Conservation (phyloP, 2,329 filamentous ascomycete species). For the Tolypocladium tundrense region DNA sequence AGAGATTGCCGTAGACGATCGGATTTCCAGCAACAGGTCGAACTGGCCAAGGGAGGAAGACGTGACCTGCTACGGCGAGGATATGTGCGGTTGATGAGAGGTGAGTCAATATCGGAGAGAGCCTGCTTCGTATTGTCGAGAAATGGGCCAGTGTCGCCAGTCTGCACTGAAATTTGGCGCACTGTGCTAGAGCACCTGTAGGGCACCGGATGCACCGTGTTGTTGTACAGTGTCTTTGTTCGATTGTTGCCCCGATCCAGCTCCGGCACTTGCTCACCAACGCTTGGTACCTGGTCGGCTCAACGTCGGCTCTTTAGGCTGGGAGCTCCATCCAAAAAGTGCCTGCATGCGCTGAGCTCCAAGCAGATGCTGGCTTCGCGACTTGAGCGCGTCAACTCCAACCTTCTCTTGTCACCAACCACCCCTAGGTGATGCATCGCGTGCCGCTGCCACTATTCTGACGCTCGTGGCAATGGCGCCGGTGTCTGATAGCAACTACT, state of each 20-base stretch:
- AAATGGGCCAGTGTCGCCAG: background rate
- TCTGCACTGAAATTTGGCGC: background rate
- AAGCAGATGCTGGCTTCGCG: slow-evolving; percentile 10
- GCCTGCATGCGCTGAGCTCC: background rate
- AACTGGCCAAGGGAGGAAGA: background rate
- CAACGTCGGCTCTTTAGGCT: slow-evolving; percentile 11
- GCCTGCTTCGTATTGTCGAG: background rate
- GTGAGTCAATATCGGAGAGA: background rate
- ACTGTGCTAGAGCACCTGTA: background rate
- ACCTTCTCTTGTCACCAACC: slow-evolving; percentile 12
- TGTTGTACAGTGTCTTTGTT: background rate
- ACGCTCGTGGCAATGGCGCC: slow-evolving; percentile 58
- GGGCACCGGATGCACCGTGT: background rate
- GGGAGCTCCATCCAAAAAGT: slow-evolving; percentile 20
- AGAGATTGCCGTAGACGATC: background rate
- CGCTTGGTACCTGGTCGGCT: slow-evolving; percentile 8
- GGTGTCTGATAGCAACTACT: slow-evolving; percentile 60
- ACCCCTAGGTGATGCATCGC: slow-evolving; percentile 26
- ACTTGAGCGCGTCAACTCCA: slow-evolving; percentile 22
- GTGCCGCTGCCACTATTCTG: slow-evolving; percentile 29
- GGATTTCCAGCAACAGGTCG: background rate
- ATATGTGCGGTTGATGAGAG: slow-evolving; percentile 8
- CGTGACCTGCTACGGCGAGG: background rate
- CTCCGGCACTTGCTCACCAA: slow-evolving; percentile 6
- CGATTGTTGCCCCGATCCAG: slow-evolving; percentile 7